phyloP scores from a whole-genome alignment of 257 asterid species.

The Petrea volubilis region DNA sequence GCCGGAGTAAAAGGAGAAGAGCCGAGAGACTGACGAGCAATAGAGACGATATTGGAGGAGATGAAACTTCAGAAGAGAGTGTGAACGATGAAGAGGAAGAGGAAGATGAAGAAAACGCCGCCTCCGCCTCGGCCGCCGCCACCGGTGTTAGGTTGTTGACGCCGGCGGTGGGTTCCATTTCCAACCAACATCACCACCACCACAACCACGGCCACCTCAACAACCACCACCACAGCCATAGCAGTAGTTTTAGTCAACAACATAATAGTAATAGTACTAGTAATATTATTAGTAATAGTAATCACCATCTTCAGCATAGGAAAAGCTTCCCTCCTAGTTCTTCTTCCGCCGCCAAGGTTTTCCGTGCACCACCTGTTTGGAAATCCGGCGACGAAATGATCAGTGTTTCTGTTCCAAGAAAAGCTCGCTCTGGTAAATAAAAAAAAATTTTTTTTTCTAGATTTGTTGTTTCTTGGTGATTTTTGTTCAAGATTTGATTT shows the following conservation, averaged over 20 bases:
- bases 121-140: slow-evolving; percentile 35
- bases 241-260: slow-evolving; percentile 46
- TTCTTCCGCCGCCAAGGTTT: slow-evolving; percentile 46
- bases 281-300: slow-evolving; percentile 33
- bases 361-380: slow-evolving; percentile 78
- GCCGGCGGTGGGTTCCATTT: slow-evolving; percentile 40
- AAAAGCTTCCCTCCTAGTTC: slow-evolving; percentile 63
- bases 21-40: slow-evolving; percentile 59
- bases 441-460: background rate
- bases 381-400: slow-evolving; percentile 93
- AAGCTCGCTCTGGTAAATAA: slow-evolving; percentile 84
- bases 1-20: slow-evolving; percentile 68
- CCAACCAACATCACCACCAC: slow-evolving; percentile 46
- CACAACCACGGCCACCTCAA: slow-evolving; percentile 30
- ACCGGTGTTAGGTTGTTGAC: slow-evolving; percentile 44
- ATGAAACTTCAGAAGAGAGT: slow-evolving; percentile 87
- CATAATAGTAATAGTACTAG: slow-evolving; percentile 28
- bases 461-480: background rate
- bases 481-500: slow-evolving; percentile 23
- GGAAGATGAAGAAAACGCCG: slow-evolving; percentile 48
- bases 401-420: slow-evolving; percentile 89
- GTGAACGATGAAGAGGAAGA: slow-evolving; percentile 84
- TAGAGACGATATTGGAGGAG: slow-evolving; percentile 55
- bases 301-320: slow-evolving; percentile 60
- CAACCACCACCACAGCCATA: slow-evolving; percentile 34